Conservation (phyloP, 2,329 filamentous ascomycete species). For the Aspergillus thermomutatus region DNA sequence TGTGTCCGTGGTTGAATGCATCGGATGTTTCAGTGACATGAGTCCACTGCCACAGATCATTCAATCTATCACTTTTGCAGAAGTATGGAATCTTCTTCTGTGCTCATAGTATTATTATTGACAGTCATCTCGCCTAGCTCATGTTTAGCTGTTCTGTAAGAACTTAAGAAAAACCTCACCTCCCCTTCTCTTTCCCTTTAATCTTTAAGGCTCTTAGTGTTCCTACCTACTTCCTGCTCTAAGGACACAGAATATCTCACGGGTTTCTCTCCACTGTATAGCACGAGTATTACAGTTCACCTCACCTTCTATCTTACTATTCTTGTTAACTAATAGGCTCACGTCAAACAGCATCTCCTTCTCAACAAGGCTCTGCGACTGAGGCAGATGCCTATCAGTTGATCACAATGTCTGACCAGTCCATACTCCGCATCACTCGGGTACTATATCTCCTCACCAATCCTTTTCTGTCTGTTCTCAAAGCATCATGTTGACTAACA, state of each 20-base stretch:
- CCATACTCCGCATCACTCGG: constrained; percentile 82
- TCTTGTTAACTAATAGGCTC: background rate
- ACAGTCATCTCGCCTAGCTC: background rate
- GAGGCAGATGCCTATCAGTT: background rate
- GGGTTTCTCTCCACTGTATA: background rate
- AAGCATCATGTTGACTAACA: constrained; percentile 11
- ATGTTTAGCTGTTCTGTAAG: background rate
- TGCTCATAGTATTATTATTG: background rate
- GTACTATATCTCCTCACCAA: constrained; percentile 45
- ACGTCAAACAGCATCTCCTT: background rate
- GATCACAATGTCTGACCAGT: constrained; percentile 70
- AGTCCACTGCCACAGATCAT: background rate
- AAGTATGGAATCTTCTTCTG: background rate
- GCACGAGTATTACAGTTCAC: background rate
- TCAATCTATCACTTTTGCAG: background rate
- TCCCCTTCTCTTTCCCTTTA: background rate
- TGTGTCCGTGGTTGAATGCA: background rate
- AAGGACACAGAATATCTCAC: background rate
- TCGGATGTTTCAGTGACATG: background rate
- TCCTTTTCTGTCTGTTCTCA: background rate
- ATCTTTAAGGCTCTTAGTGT: background rate
- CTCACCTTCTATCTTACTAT: background rate
- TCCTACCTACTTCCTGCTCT: background rate
- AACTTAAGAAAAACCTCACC: background rate
- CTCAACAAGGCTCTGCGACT: background rate